Percentiles rank a stretch among this genome's conserved stretches.
Evolutionary conservation across 73 alveolate genomes (phyloP).

Genomic region (Blepharisma japonicum): DNA sequence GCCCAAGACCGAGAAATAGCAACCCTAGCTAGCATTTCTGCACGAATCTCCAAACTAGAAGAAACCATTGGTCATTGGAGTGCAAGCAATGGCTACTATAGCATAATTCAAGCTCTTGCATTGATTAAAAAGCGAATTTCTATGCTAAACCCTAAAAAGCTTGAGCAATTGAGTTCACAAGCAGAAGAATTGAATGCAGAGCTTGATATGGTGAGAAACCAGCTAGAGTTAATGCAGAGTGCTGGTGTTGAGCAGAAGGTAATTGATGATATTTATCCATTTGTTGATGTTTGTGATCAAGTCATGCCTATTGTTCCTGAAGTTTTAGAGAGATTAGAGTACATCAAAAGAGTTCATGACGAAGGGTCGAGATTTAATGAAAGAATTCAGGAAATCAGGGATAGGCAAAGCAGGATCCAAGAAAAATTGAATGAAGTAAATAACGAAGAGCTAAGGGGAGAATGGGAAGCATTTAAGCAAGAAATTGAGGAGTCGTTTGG

Average conservation of each 20-base stretch:
- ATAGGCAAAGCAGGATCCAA: conserved; percentile 2
- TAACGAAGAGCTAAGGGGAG: not conserved
- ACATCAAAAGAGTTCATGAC: conserved; percentile 23
- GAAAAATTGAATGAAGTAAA: conserved; percentile 2
- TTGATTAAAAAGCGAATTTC: conserved; percentile 5
- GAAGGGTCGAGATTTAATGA: conserved; percentile 28
- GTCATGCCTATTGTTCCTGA: conserved; percentile 15
- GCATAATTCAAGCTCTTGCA: not conserved
- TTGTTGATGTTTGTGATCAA: conserved; percentile 18
- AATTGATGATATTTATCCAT: conserved; percentile 18
- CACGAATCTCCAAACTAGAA: not conserved
- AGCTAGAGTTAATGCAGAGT: conserved; percentile 6
- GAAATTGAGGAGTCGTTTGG: not conserved
- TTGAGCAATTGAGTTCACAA: not conserved
- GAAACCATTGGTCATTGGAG: conserved; percentile 16
- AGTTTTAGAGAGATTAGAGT: conserved; percentile 1
- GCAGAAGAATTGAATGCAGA: conserved; percentile 29
- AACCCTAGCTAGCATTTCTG: conserved; percentile 7
- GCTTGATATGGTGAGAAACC: conserved; percentile 10
- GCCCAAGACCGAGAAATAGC: not conserved
- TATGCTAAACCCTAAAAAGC: not conserved
- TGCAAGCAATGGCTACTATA: not conserved
- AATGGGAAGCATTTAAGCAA: conserved; percentile 10
- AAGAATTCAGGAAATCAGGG: conserved; percentile 6
- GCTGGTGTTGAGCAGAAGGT: conserved; percentile 24